Conservation (phyloP, 176 grass and related monocot species). For the Carex cristatella region DNA sequence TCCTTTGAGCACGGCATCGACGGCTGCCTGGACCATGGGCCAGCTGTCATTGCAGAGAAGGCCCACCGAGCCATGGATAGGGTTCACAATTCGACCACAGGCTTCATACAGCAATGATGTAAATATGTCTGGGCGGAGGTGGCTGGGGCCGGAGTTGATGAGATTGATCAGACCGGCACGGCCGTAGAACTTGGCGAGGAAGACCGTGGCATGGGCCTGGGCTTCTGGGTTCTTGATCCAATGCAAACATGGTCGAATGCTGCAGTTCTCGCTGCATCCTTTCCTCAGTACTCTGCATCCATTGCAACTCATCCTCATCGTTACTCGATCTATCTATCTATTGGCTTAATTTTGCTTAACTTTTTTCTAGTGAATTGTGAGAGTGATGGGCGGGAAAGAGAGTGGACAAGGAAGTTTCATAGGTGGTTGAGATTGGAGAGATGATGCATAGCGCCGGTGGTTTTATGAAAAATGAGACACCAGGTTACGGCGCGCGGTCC, state of each 20-base stretch:
- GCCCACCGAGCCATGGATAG: constrained; percentile 52
- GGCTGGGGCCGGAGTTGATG: constrained; percentile 32
- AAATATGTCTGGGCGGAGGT: constrained; percentile 14
- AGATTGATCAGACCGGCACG: constrained; percentile 56
- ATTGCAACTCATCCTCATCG: constrained; percentile 56
- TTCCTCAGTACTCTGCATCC: constrained; percentile 52
- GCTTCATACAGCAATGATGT: constrained; percentile 49
- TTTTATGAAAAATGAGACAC: not conserved
- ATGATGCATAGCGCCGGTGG: not conserved
- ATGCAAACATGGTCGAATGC: constrained; percentile 40
- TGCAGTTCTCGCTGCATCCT: constrained; percentile 46
- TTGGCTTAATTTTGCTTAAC: not conserved
- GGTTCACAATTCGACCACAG: constrained; percentile 49
- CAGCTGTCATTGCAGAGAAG: constrained; percentile 51
- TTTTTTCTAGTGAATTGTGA: not conserved
- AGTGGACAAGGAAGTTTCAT: not conserved
- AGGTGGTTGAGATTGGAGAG: not conserved
- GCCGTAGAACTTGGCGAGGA: constrained; percentile 74
- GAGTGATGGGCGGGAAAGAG: not conserved
- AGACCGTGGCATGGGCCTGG: constrained; percentile 58
- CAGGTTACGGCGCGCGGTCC: not conserved
- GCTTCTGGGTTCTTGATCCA: constrained; percentile 51
- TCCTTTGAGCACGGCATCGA: constrained; percentile 48
- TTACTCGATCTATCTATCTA: no score
- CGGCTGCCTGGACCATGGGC: constrained; percentile 45